phyloP scores from a whole-genome alignment of 768 basidiomycete species.

The Leccinum longicurvipes region DNA sequence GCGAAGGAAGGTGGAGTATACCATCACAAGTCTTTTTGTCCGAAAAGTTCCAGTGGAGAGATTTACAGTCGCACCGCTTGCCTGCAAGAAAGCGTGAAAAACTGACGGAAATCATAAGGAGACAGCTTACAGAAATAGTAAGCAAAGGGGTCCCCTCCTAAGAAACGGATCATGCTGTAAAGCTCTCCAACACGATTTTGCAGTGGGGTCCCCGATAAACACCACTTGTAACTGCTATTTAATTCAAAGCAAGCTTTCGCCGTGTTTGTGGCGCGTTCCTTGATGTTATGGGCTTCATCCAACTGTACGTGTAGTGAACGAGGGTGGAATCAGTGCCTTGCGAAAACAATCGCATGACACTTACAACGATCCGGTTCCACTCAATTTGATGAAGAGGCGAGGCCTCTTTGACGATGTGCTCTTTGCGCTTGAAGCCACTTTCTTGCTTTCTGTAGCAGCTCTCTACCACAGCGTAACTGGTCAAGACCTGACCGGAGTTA shows the following conservation, averaged over 20 bases:
- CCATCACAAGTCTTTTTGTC: constrained; percentile 83
- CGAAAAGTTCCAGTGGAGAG: constrained; percentile 89
- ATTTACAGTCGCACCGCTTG: constrained; percentile 92
- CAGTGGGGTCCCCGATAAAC: constrained; percentile 92
- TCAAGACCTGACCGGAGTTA: constrained; percentile 57
- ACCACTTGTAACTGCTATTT: constrained; percentile 81
- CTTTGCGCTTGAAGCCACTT: constrained; percentile 86
- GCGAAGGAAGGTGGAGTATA: constrained; percentile 25
- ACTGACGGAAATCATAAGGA: not conserved
- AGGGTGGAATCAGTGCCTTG: not conserved
- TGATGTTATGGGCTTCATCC: constrained; percentile 98
- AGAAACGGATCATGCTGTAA: constrained; percentile 89
- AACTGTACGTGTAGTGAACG: constrained; percentile 43
- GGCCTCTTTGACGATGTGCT: constrained; percentile 79
- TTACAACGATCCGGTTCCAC: constrained; percentile 79
- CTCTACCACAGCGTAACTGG: constrained; percentile 86
- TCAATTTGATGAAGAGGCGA: constrained; percentile 80
- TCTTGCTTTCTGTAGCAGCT: constrained; percentile 92
- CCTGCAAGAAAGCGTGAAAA: constrained; percentile 38
- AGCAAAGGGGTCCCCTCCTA: constrained; percentile 91
- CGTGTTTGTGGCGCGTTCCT: constrained; percentile 91
- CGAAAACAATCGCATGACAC: constrained; percentile 23
- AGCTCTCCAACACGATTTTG: constrained; percentile 99
- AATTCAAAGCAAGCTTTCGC: constrained; percentile 96
- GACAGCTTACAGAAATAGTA: constrained; percentile 78